Evolutionary conservation across 805 yeast genomes (phyloP), one percentile per base, ranked within the genome.

Genomic region (Ogataea angusta): DNA sequence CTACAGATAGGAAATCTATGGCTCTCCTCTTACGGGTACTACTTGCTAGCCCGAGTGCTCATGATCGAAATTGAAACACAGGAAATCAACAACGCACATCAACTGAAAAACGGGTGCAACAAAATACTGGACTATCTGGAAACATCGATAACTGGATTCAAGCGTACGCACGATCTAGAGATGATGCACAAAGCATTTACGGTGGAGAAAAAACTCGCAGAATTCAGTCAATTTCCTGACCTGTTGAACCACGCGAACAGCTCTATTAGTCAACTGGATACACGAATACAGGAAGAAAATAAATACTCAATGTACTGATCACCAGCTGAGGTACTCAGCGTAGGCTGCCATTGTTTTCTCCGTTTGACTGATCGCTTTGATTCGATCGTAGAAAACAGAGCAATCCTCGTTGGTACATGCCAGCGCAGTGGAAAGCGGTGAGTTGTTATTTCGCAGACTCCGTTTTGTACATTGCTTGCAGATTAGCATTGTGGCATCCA

Each of bases 321-420:
- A 57, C 63, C 64, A 60, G 2, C 51, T 44, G 9, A 59, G 36
- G 14, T 51, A 34, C 2, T 42, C 46, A 1, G 45, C 40, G 21
- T 43, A 53, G n/a, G 40, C 42, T 0, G 36, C 28, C 2, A 30
- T 24, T 0, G 34, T 30, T 3, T 18, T 30, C 1, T 47, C 35
- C 4, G 67, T 40, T 29, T 58, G 63, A 25, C 59, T 62, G 4
- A 46, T 39, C 2, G 71, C 63, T 50, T 76, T 74, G 10, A 73
- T 63, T 35, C 80, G 68, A 6, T 75, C 67, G 53, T 70, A 85
- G 53, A 71, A 85, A 0, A 80, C 64, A 0, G 80, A 70, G 55
- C 95, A 86, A 52, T 81, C 88, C 25, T 71, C 72, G 32, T 86
- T 82, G 6, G 60, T 63, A 55, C 95, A 86, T 1, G 51, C 41